Percentiles rank a stretch among this genome's conserved stretches.
phyloP scores from a whole-genome alignment of 192 early-diverging fungal genomes.

The Umbelopsis isabellina region DNA sequence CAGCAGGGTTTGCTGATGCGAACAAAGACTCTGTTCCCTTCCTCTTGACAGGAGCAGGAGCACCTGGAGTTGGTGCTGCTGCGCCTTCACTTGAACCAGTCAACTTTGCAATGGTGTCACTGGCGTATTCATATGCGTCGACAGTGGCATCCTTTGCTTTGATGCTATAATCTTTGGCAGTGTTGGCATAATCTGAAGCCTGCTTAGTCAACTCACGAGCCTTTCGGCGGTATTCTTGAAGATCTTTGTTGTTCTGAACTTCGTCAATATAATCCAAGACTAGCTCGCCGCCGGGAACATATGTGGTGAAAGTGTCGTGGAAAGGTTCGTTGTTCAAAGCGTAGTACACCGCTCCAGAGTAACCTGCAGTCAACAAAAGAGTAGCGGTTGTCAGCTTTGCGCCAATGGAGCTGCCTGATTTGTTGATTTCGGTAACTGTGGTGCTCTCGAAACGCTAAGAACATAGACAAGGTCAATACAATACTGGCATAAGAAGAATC shows the following conservation, averaged over 20 bases:
- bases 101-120: constrained; percentile 33
- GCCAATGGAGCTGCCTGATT: constrained; percentile 24
- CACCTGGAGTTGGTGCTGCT: not conserved
- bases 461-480: not conserved
- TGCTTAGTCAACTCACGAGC: constrained; percentile 36
- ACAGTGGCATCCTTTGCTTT: constrained; percentile 29
- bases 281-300: constrained; percentile 60
- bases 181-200: constrained; percentile 14
- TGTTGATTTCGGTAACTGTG: not conserved
- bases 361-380: constrained; percentile 40
- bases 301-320: constrained; percentile 56
- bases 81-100: constrained; percentile 29
- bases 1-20: not conserved
- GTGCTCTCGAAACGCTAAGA: constrained; percentile 34
- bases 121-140: constrained; percentile 42
- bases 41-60: not conserved
- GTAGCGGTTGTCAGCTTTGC: constrained; percentile 23
- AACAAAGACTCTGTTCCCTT: not conserved
- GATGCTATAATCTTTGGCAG: constrained; percentile 30
- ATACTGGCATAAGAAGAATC: not conserved
- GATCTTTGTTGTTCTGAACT: constrained; percentile 50
- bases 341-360: constrained; percentile 57
- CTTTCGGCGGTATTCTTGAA: constrained; percentile 29
- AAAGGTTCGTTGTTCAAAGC: constrained; percentile 58
- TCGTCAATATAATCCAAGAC: constrained; percentile 56